These are phyloP conservation scores for Fusarium aywerte DNA, from an alignment of 2,329 filamentous ascomycete genomes.

Conservation along the genomic window DNA sequence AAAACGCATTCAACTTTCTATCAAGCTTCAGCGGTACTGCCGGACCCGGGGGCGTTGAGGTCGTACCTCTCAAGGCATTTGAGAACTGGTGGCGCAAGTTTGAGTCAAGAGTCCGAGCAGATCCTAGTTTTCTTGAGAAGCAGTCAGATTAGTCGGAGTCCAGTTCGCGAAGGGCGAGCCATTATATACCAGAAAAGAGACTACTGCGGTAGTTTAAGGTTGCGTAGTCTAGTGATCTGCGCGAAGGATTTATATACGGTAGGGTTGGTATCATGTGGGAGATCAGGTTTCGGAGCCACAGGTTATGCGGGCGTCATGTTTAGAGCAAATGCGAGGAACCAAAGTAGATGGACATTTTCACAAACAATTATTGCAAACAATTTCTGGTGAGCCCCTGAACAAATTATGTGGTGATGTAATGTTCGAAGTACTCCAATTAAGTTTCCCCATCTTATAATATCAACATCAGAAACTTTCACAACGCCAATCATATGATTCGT, in stretches of 20 bases:
- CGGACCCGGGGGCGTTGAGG: slow-evolving; percentile 74
- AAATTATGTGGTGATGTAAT: neutral
- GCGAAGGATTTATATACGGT: neutral
- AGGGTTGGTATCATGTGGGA: neutral
- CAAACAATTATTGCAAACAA: neutral
- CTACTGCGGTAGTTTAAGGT: neutral
- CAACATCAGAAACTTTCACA: slow-evolving; percentile 3
- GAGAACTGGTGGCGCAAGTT: slow-evolving; percentile 99
- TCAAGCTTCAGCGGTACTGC: slow-evolving; percentile 81
- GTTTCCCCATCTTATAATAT: neutral
- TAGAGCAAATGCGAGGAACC: slow-evolving; percentile 19
- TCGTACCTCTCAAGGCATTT: slow-evolving; percentile 93
- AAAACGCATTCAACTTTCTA: slow-evolving; percentile 97
- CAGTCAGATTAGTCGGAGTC: slow-evolving; percentile 43
- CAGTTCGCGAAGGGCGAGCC: neutral
- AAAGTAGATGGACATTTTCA: neutral
- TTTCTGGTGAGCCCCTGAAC: neutral
- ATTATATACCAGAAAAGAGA: neutral
- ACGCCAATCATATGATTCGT: slow-evolving; percentile 25
- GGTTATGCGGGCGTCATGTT: neutral
- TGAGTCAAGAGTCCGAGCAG: slow-evolving; percentile 83
- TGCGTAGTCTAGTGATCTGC: neutral
- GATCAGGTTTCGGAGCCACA: neutral
- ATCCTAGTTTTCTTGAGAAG: slow-evolving; percentile 89
- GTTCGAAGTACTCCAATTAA: slow-evolving; percentile 7